Evolutionary conservation across 2,329 filamentous ascomycete species (phyloP).

Genomic region (Berkeleyomyces basicola): DNA sequence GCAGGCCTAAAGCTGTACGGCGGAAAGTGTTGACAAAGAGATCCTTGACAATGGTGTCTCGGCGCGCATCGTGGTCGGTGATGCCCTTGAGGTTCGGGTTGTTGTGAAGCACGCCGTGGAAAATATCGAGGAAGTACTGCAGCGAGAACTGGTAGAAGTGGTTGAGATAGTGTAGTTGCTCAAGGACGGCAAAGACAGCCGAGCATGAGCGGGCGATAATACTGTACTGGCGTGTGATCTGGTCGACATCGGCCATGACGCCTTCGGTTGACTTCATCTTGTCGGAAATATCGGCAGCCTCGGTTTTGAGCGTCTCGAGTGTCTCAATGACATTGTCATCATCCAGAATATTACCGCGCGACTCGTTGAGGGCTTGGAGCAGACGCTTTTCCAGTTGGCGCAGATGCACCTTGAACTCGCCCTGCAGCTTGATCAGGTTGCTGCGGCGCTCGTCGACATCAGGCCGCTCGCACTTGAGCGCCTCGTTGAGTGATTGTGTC

Average conservation of each 20-base stretch:
- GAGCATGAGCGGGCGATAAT: conserved; percentile 90
- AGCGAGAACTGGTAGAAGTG: conserved; percentile 99
- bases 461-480: conserved; percentile 90
- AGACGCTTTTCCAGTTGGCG: conserved; percentile 88
- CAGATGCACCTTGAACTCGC: conserved; percentile 97
- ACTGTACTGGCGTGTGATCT: conserved; percentile 86
- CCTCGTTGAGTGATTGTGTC: conserved; percentile 93
- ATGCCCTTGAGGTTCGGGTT: conserved; percentile 57
- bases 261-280: conserved; percentile 97
- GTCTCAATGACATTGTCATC: conserved; percentile 98
- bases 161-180: conserved; percentile 94
- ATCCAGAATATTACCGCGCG: conserved; percentile 91
- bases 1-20: conserved; percentile 76
- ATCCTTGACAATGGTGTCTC: conserved; percentile 80
- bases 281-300: conserved; percentile 84
- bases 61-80: conserved; percentile 59
- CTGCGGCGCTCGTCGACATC: conserved; percentile 93
- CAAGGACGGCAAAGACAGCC: conserved; percentile 88
- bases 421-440: conserved; percentile 96
- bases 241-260: conserved; percentile 95
- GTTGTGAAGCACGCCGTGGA: conserved; percentile 73
- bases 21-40: conserved; percentile 85
- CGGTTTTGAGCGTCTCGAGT: conserved; percentile 91
- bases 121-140: conserved; percentile 96
- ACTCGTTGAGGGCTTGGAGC: conserved; percentile 90